Evolutionary conservation across 2,329 filamentous ascomycete species (phyloP), one percentile per base, ranked within the genome.

Genomic region (Capronia coronata): DNA sequence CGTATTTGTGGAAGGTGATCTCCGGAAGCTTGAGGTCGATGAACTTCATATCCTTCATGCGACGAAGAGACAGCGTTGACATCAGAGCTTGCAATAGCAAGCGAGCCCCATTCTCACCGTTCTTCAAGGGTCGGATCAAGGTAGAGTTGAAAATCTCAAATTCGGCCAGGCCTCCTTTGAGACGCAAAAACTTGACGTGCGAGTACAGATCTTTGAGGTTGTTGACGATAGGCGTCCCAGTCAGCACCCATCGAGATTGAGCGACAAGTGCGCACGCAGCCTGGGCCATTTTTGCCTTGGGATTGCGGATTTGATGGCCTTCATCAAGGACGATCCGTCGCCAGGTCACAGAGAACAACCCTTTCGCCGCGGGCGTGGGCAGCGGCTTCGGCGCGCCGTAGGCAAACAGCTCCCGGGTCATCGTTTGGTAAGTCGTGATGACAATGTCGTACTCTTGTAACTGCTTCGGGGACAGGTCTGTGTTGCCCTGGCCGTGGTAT

Each of bases 11-110:
- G 62, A 91, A 87, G 1, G 81, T 83, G 61, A 94, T 81, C 11
- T 81, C 73, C 0, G 89, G 88, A 7, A 94, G 74, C 54, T 82
- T 84, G 16, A 94, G 71, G 58, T 94, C 87, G 45, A 95, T 78
- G 62, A 94, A 94, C 3, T 77, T 76, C 88, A 95, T 94, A 48
- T 91, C 83, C 65, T 95, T 95, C 66, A 82, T 84, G 30, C 89
- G 80, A 30, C 89, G 79, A 18, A 95, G 73, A 60, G 86, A 93
- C 40, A 94, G 77, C 14, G 85, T 82, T n/a, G 76, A 75, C 80
- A 94, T 90, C 38, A 94, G 74, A 3, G 80, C 76, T 62, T 91
- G 85, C 2, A 94, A 74, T 2, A 91, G 70, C 9, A 75, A 67
- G 41, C 80, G 81, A 10, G 82, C 83, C 27, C 74, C 70, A 1